Base-by-base conservation (phyloP, 2,329 filamentous ascomycete genomes). In the Aureobasidium zeae region DNA sequence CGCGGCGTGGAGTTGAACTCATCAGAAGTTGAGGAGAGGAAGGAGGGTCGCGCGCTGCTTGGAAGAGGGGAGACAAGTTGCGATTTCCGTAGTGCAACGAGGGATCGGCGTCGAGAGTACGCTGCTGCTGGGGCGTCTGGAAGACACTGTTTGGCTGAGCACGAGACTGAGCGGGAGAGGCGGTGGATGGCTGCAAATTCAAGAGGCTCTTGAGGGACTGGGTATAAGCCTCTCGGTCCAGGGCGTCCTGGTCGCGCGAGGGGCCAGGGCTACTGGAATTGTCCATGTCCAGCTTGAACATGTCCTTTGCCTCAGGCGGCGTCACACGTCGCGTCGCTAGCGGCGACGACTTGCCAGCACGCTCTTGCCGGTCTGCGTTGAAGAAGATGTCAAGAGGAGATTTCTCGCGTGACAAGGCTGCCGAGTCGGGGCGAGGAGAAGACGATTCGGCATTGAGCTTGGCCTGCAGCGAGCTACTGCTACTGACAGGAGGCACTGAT, bases 351-450 rank as follows among this genome's bases (percentile, higher is more conserved):
- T 72, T 73, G 48, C 73, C 71, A 42, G 79, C 79, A 57, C 79
- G 83, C 61, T 91, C 84, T 48, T 84, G 81, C 37, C 83, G 77
- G 53, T 94, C 84, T 24, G 86, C 87, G 49, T 82, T 81, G 69
- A 96, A 96, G 58, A 96, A 81, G 50, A 94, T 74, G 55, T 96
- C 88, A 4, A 96, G 70, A 1, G 88, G 87, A 9, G 87, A 93
- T 49, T 85, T 76, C 47, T 78, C 66, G 19, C 62, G 59, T 8
- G 37, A 15, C 12, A 41, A 10, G 19, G 28, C 17, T 16, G 30
- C 28, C n/a, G 44, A 44, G 7, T 46, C 44, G n/a, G 32, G 39
- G 8, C 36, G 32, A 15, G 21, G 17, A 25, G 34, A 35, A 31
- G 33, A 17, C 11, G 46, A 45, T 34, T 57, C 65, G 38, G 67